Conservation (phyloP, 345 rosid genomes). For the Populus pruinosa region DNA sequence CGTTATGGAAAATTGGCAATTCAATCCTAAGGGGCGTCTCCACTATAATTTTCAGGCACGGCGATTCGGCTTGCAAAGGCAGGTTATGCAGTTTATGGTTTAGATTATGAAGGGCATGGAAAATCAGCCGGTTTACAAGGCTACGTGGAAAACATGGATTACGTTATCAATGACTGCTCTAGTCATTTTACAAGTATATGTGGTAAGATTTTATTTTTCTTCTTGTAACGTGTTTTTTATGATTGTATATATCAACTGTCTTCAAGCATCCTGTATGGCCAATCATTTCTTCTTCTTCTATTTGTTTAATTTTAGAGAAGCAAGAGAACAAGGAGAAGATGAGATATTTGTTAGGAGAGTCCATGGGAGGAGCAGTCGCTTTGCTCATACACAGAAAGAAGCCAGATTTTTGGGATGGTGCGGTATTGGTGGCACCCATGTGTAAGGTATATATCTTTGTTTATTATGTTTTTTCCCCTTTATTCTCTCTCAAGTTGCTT, state of each 20-base stretch:
- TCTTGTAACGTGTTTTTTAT: neutral
- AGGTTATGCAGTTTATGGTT: conserved; percentile 67
- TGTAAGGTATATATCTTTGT: conserved; percentile 52
- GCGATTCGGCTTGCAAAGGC: conserved; percentile 53
- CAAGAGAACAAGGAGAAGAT: conserved; percentile 52
- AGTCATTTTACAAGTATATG: conserved; percentile 48
- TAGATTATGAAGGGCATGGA: conserved; percentile 91
- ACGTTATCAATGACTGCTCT: conserved; percentile 55
- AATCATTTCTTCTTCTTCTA: neutral
- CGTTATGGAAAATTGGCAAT: neutral
- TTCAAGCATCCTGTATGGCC: neutral
- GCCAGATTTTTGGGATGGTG: conserved; percentile 78
- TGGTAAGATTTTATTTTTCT: conserved; percentile 30
- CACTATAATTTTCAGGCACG: conserved; percentile 45
- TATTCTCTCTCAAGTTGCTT: neutral
- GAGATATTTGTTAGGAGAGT: conserved; percentile 76
- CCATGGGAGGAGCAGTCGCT: conserved; percentile 85
- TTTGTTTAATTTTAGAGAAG: conserved; percentile 33
- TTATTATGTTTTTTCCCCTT: neutral
- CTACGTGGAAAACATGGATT: conserved; percentile 45
- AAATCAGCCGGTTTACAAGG: conserved; percentile 60
- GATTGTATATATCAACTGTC: neutral
- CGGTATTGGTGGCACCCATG: conserved; percentile 80
- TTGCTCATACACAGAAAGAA: conserved; percentile 56
- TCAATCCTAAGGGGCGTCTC: neutral